Evolutionary conservation across 345 rosid genomes (phyloP), one percentile per base, ranked within the genome.

Genomic region (Raphanus sativus): DNA sequence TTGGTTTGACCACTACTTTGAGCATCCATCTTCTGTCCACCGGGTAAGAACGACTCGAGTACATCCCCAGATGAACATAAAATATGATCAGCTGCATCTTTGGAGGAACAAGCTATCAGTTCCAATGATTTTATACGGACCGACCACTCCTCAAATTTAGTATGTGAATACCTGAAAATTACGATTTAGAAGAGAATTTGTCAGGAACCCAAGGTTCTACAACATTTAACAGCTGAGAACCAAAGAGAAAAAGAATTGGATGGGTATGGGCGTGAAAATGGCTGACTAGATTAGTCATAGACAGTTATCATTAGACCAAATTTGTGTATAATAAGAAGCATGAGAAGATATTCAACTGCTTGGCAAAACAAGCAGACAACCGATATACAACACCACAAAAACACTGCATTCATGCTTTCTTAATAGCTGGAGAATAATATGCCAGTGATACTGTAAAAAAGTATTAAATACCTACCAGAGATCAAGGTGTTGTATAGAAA

Each of bases 131-230:
- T 85, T 70, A 81, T 63, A 67, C 55, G 73, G 38, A 88, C 77
- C 72, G 76, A 80, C 82, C 88, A 89, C 73, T 85, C 85, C 69
- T 86, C 86, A 72, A 67, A 58, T 80, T 82, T 87, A 8, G 75
- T 26, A 76, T 67, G 77, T 67, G 87, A 87, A 81, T 85, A 86
- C 89, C 98, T 94, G 78, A 79, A 78, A 36, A 69, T 79, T 26
- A 79, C 9, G 36, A 62, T 54, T 63, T 28, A 38, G 65, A 79
- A 38, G 60, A 60, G 42, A 63, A 62, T 42, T 74, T 55, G 60
- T 79, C 66, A 79, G 82, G 69, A 69, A 62, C 33, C 70, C 60
- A 45, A 30, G 42, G 16, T 59, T 68, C 65, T 67, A 73, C 28
- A 38, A 62, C 61, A 48, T 48, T 11, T 60, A 48, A 73, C 24